Evolutionary conservation across 148 eudicot species (phyloP), one percentile per base, ranked within the genome.

Genomic region (Rheum nobile): DNA sequence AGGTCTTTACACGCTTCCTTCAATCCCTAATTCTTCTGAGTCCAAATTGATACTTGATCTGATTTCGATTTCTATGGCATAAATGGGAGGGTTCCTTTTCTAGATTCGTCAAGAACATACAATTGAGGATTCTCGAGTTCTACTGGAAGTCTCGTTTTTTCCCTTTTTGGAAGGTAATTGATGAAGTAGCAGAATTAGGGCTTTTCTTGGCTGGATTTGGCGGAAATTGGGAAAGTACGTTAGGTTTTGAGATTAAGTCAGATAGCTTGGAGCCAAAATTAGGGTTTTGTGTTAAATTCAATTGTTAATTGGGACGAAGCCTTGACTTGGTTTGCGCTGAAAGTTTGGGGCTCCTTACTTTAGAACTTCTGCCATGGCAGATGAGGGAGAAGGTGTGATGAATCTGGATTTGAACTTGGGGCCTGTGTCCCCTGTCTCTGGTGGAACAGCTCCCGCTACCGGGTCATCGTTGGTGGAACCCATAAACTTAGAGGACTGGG

Each of bases 361-460:
- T 65, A 1, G 32, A 31, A 11, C 70, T 17, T 65, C 70, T 31
- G 67, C 69, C 52, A 93, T 93, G 98, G 90, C 79, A 50, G 98
- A 93, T 74, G 88, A 90, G 72, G 84, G 72, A 24, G 83, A 83
- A 4, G 80, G 77, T 77, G 54, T 80, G 74, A 90, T 90, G 96
- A 88, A 93, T 81, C 90, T 93, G 50, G 98, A 93, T 84, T 84
- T 93, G 83, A 93, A 90, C 79, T 85, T 93, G 84, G 96, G 96
- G 43, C 94, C 90, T 47, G 75, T 82, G 59, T 78, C 80, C 19
- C 80, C 82, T 29, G 74, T 82, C 1, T 73, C 83, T 17, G 78
- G 80, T 29, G 88, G 75, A 68, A 28, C 75, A 42, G 89, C 77
- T 11, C 79, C 78, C 0, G 83, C 67, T 16, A 70, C 83, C 0